Percentiles rank a stretch among this genome's conserved stretches.
Evolutionary conservation across 2,329 filamentous ascomycete species (phyloP).

Genomic region (Pseudocercospora cruenta): DNA sequence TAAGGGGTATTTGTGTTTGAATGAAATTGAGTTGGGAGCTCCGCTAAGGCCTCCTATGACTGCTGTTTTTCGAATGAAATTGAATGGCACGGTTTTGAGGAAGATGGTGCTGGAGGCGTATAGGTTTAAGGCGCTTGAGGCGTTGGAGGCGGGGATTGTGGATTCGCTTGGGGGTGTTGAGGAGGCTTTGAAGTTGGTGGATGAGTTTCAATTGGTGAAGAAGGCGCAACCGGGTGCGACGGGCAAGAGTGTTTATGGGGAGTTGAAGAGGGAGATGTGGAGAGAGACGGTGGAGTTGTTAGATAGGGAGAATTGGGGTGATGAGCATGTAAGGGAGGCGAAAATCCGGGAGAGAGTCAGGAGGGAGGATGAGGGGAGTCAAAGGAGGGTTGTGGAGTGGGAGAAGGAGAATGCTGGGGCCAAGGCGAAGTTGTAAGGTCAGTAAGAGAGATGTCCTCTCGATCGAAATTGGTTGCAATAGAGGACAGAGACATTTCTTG

Average conservation of each 20-base stretch:
- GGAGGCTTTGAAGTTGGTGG: slow-evolving; percentile 64
- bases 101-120: slow-evolving; percentile 73
- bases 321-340: slow-evolving; percentile 50
- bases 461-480: no score
- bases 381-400: slow-evolving; percentile 34
- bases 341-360: slow-evolving; percentile 51
- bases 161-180: slow-evolving; percentile 69
- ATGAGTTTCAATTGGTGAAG: slow-evolving; percentile 60
- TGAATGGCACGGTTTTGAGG: slow-evolving; percentile 60
- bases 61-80: slow-evolving; percentile 72
- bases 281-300: slow-evolving; percentile 65
- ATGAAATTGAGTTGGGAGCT: slow-evolving; percentile 79
- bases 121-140: slow-evolving; percentile 66
- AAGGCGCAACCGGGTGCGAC: slow-evolving; percentile 53
- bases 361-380: slow-evolving; percentile 25
- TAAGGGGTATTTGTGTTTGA: slow-evolving; percentile 76
- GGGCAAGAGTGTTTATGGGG: slow-evolving; percentile 68
- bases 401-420: slow-evolving; percentile 20
- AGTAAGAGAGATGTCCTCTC: not conserved
- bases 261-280: slow-evolving; percentile 77
- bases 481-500: no score
- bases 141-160: slow-evolving; percentile 68
- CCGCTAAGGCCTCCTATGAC: slow-evolving; percentile 76
- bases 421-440: slow-evolving; percentile 34
- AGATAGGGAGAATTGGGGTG: slow-evolving; percentile 56